Conservation (phyloP, 805 yeast genomes). For the Yarrowia hollandica region DNA sequence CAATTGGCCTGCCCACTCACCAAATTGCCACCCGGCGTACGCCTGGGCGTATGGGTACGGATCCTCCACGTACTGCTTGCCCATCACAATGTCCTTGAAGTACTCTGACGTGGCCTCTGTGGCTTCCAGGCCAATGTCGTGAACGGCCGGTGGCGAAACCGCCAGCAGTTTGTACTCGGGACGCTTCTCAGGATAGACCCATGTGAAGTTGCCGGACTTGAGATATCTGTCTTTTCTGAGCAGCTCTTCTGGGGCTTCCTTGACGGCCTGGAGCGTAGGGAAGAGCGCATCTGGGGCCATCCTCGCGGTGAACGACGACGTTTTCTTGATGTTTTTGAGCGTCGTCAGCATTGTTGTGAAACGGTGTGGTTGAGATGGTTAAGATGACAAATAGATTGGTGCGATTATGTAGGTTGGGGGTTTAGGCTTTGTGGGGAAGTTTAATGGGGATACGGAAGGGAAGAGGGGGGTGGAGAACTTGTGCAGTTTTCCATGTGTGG, state of each 20-base stretch:
- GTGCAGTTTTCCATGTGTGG: too few species aligned
- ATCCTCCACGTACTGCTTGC: conserved; percentile 50
- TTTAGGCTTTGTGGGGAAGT: conserved; percentile 11
- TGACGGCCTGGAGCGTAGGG: conserved; percentile 44
- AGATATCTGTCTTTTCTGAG: conserved; percentile 55
- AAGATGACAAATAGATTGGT: background rate
- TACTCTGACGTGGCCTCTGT: conserved; percentile 46
- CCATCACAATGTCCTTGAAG: conserved; percentile 60
- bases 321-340: conserved; percentile 17
- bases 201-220: conserved; percentile 68
- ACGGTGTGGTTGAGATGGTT: too few species aligned
- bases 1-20: conserved; percentile 92
- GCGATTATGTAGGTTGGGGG: conserved; percentile 3
- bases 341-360: conserved; percentile 6
- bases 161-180: conserved; percentile 50
- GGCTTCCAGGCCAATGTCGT: conserved; percentile 57
- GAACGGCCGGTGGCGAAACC: conserved; percentile 59
- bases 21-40: conserved; percentile 96
- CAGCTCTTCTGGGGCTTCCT: conserved; percentile 38
- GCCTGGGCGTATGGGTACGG: conserved; percentile 85
- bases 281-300: conserved; percentile 45
- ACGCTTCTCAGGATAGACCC: conserved; percentile 65
- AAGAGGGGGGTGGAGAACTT: too few species aligned
- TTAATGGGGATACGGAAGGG: too few species aligned
- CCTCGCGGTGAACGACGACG: conserved; percentile 15